These are phyloP conservation scores for Galerina sulciceps DNA, from an alignment of 768 basidiomycete genomes.

Conservation along the genomic window DNA sequence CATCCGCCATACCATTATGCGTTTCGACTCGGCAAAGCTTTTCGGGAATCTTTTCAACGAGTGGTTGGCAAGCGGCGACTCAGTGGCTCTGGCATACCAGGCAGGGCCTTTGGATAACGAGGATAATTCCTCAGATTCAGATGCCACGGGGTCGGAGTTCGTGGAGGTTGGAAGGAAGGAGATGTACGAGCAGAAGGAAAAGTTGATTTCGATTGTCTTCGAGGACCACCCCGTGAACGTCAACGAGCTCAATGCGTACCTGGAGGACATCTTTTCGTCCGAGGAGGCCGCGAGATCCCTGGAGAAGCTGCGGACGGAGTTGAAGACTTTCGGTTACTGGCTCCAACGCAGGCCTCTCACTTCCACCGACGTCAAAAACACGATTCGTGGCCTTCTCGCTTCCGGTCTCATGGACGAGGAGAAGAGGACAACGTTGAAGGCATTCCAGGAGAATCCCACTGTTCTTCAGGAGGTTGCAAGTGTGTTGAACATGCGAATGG, in stretches of 20 bases:
- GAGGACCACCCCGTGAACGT: slow-evolving; percentile 38
- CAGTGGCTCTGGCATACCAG: slow-evolving; percentile 30
- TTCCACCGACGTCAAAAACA: slow-evolving; percentile 25
- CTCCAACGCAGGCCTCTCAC: slow-evolving; percentile 31
- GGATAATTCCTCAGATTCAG: slow-evolving; percentile 7
- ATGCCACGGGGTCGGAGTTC: slow-evolving; percentile 11
- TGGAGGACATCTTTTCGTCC: slow-evolving; percentile 39
- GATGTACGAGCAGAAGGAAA: slow-evolving; percentile 44
- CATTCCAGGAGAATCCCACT: slow-evolving; percentile 42
- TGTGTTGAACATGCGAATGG: slow-evolving; percentile 50
- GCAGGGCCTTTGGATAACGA: slow-evolving; percentile 14
- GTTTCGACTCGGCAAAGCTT: slow-evolving; percentile 44
- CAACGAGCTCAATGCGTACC: slow-evolving; percentile 34
- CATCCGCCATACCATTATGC: slow-evolving; percentile 37
- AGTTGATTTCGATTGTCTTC: slow-evolving; percentile 44
- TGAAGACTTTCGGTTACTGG: slow-evolving; percentile 29
- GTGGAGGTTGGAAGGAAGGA: slow-evolving; percentile 43
- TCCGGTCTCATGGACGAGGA: slow-evolving; percentile 43
- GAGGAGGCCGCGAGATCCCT: slow-evolving; percentile 34
- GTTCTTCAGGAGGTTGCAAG: slow-evolving; percentile 46
- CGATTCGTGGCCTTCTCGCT: slow-evolving; percentile 39
- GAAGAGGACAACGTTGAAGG: slow-evolving; percentile 42
- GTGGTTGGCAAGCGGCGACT: slow-evolving; percentile 48
- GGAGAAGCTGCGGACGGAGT: slow-evolving; percentile 30
- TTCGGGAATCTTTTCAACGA: slow-evolving; percentile 48